Percentiles rank a stretch among this genome's conserved stretches.
phyloP scores from a whole-genome alignment of 768 basidiomycete genomes.

The Coprinellus aureogranulatus region DNA sequence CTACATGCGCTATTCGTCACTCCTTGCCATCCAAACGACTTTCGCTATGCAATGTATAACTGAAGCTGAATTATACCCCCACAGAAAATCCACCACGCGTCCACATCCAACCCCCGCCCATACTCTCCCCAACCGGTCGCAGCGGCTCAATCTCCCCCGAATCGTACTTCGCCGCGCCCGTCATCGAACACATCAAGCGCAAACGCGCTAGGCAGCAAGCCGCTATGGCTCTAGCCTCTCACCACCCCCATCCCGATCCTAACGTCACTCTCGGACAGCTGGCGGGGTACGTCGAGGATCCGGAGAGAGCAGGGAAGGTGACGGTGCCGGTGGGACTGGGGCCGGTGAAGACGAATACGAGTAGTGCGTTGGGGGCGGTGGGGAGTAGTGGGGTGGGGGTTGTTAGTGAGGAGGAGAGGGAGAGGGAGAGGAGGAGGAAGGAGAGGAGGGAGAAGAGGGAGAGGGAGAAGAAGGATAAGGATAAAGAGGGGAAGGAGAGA shows the following conservation, averaged over 20 bases:
- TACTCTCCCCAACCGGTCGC: not conserved
- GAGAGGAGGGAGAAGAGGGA: not conserved
- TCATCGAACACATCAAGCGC: not conserved
- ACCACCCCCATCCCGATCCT: not conserved
- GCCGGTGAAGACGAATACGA: conserved; percentile 1
- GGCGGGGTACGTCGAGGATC: not conserved
- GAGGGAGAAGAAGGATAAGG: not conserved
- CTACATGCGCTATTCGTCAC: too few relatives aligned
- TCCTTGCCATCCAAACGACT: not conserved
- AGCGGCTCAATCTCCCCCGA: not conserved
- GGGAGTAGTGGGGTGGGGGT: not conserved
- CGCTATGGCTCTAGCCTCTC: too few relatives aligned
- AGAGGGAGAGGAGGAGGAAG: not conserved
- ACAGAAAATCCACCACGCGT: not conserved
- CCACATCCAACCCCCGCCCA: not conserved
- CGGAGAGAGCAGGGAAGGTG: not conserved
- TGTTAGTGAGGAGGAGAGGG: not conserved
- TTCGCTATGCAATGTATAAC: too few relatives aligned
- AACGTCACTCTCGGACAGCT: not conserved
- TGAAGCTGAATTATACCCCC: not conserved
- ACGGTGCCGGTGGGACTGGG: not conserved
- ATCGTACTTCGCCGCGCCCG: not conserved
- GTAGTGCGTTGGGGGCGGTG: not conserved
- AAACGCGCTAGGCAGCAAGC: not conserved
- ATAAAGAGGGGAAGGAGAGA: not conserved